These are phyloP conservation scores for Beauveria sp. DNA, from an alignment of 2,329 filamentous ascomycete genomes.

Conservation along the genomic window DNA sequence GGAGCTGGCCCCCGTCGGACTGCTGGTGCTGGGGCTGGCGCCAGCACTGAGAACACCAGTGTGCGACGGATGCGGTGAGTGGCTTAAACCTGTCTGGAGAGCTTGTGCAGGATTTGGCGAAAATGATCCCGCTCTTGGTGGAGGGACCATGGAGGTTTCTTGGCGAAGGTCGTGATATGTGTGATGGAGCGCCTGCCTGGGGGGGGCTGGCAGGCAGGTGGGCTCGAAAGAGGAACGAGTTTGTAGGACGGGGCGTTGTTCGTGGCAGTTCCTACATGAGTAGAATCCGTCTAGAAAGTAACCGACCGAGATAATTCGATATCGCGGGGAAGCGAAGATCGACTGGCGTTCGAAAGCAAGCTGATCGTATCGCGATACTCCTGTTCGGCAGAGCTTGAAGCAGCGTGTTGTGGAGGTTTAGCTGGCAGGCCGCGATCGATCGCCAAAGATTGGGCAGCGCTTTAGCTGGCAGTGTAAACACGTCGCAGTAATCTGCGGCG, in stretches of 20 bases:
- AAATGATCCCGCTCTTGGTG: constrained; percentile 56
- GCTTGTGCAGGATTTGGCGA: constrained; percentile 53
- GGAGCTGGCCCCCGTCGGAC: constrained; percentile 55
- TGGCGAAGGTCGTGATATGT: constrained; percentile 23
- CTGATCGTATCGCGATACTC: constrained; percentile 3
- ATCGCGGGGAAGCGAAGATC: constrained; percentile 2
- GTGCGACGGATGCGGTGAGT: constrained; percentile 52
- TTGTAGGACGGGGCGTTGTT: constrained; percentile 19
- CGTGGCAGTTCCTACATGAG: constrained; percentile 29
- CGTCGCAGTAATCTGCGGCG: not conserved
- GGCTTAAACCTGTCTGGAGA: constrained; percentile 47
- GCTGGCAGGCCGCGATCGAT: not conserved
- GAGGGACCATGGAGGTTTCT: constrained; percentile 49
- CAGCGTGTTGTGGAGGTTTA: not conserved
- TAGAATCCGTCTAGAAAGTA: constrained; percentile 13
- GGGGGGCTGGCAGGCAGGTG: constrained; percentile 26
- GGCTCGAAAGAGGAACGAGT: constrained; percentile 24
- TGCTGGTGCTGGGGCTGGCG: constrained; percentile 54
- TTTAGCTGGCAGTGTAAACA: not conserved
- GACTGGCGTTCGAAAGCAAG: not conserved
- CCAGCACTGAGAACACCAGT: constrained; percentile 50
- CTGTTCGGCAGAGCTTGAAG: not conserved
- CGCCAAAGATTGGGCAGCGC: not conserved
- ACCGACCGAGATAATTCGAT: constrained; percentile 13
- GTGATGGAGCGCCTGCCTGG: constrained; percentile 29